phyloP scores from a whole-genome alignment of 805 yeast genomes.

The Metschnikowia bowlesiae region DNA sequence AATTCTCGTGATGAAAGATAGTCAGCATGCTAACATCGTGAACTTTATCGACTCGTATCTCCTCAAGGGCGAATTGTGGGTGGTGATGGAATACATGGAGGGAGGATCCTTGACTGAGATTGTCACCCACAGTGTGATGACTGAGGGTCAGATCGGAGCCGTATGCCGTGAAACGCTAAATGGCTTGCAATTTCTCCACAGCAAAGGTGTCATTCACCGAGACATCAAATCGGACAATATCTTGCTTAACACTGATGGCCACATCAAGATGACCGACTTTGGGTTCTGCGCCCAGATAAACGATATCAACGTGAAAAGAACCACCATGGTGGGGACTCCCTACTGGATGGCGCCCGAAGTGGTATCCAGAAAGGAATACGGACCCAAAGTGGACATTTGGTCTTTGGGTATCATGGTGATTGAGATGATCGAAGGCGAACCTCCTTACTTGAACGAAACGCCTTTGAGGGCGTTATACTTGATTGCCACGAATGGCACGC shows the following conservation, averaged over 20 bases:
- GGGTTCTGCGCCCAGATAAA: conserved; percentile 93
- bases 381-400: conserved; percentile 97
- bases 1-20: conserved; percentile 20
- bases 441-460: conserved; percentile 94
- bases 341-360: conserved; percentile 99
- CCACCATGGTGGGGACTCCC: conserved; percentile 99
- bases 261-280: conserved; percentile 90
- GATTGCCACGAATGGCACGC: conserved; percentile 96
- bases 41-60: conserved; percentile 27
- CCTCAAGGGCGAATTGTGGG: conserved; percentile 84
- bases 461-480: conserved; percentile 90
- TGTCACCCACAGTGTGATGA: conserved; percentile 82
- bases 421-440: conserved; percentile 99
- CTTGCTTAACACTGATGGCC: conserved; percentile 74
- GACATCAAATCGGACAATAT: conserved; percentile 96
- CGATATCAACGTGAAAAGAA: conserved; percentile 77
- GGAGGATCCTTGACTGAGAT: conserved; percentile 97
- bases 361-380: conserved; percentile 90
- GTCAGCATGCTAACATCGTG: conserved; percentile 18
- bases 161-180: conserved; percentile 86
- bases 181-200: conserved; percentile 84
- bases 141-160: conserved; percentile 93
- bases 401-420: conserved; percentile 96
- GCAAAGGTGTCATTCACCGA: conserved; percentile 89
- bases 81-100: conserved; percentile 98